Evolutionary conservation across 2,329 filamentous ascomycete species (phyloP).

Genomic region (Furcasterigmium sp.): DNA sequence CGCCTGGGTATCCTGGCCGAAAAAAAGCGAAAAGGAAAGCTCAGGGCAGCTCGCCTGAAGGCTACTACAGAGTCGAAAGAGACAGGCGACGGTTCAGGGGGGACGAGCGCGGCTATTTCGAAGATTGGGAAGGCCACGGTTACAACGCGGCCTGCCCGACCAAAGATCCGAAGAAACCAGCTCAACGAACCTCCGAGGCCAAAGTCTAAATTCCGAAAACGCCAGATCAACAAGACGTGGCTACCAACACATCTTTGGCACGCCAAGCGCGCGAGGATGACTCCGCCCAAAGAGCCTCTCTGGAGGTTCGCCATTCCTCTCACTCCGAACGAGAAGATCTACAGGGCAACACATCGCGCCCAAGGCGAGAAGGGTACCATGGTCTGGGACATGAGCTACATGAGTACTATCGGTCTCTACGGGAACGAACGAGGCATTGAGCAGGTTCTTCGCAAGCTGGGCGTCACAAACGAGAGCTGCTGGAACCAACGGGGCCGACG

Average conservation of each 20-base stretch:
- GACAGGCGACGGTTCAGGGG: slow-evolving; percentile 9
- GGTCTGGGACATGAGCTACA: slow-evolving; percentile 92
- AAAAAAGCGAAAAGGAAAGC: slow-evolving; percentile 43
- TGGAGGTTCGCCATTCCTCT: slow-evolving; percentile 88
- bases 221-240: slow-evolving; percentile 87
- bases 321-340: slow-evolving; percentile 84
- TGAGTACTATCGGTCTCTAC: slow-evolving; percentile 76
- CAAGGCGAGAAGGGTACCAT: slow-evolving; percentile 70
- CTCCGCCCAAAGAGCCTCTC: slow-evolving; percentile 67
- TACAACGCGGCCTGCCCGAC: slow-evolving; percentile 38
- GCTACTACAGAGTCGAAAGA: slow-evolving; percentile 20
- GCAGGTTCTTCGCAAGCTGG: slow-evolving; percentile 60
- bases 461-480: slow-evolving; percentile 52
- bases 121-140: slow-evolving; percentile 21
- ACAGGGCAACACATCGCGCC: slow-evolving; percentile 80
- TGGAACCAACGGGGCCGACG: slow-evolving; percentile 62
- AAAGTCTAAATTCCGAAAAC: slow-evolving; percentile 70
- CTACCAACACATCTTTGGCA: slow-evolving; percentile 93
- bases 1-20: slow-evolving; percentile 59
- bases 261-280: slow-evolving; percentile 88
- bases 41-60: slow-evolving; percentile 25
- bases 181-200: slow-evolving; percentile 55
- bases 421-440: slow-evolving; percentile 61
- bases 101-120: slow-evolving; percentile 9
- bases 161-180: slow-evolving; percentile 65